Base-by-base conservation (phyloP, 495 filamentous ascomycete species). In the Annulohypoxylon bovei region DNA sequence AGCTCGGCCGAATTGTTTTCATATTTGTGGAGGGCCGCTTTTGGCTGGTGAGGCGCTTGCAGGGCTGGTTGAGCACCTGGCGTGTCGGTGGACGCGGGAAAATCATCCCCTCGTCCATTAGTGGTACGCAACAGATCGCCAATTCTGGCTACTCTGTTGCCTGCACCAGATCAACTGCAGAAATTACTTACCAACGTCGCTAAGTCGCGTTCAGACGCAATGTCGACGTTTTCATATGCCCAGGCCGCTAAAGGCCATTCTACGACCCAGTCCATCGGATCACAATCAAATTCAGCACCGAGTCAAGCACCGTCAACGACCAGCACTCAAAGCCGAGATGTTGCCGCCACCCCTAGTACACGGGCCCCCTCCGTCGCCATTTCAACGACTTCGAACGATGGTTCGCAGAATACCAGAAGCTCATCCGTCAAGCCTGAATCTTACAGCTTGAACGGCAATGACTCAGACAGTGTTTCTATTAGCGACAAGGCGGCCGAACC, bases 201-300 rank as follows among this genome's bases (percentile, higher is more conserved):
- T 37, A 54, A 68, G 28, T 58, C 62, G 27, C 33, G 57, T 23
- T 52, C 3, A 68, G 76, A 79, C 76, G 66, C 78, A 55, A 81
- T 82, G 74, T 81, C 85, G 53, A 77, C 85, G 59, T 96, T 97
- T 80, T 97, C 95, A 42, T 99, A 99, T 81, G 95, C 95, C 62
- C 93, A 97, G 84, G 95, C 95, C 75, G 95, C 95, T 27, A 94
- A 93, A 80, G 92, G 93, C 71, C 84, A 88, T 63, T 67, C 69
- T 44, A 33, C 71, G 20, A 44, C 58, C 11, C 70, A 71, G 28
- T 47, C 83, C 59, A 67, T 75, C 39, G 60, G 75, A 40, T 67
- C 82, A 57, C 91, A 93, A 39, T 80, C 83, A 6, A 87, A 88
- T n/a, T 85, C 89, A 25, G 90, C 89, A 16, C 88, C 91, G 35